Percentiles rank a stretch among this genome's conserved stretches.
Evolutionary conservation across 768 basidiomycete species (phyloP).

Genomic region (Naganishia kalamii): DNA sequence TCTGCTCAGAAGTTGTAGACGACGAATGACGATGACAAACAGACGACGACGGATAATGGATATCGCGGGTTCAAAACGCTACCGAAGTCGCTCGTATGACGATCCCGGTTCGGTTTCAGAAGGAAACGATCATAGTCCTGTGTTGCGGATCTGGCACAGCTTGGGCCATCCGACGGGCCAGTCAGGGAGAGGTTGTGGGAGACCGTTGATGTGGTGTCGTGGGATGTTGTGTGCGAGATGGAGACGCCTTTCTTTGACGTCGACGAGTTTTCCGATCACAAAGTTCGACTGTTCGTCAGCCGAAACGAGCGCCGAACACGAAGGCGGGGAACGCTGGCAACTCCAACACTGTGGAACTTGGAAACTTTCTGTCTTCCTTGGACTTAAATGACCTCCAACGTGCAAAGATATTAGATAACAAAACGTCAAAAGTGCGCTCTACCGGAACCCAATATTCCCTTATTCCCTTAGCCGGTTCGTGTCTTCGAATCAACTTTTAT

Average conservation of each 20-base stretch:
- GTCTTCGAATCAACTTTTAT: too few species aligned
- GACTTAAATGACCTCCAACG: too few species aligned
- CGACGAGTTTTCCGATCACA: too few species aligned
- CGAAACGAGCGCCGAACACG: background rate
- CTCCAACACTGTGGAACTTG: too few species aligned
- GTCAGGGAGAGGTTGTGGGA: background rate
- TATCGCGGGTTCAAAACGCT: background rate
- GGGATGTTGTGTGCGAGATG: too few species aligned
- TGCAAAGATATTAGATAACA: too few species aligned
- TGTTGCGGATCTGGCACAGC: background rate
- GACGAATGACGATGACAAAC: background rate
- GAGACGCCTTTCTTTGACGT: too few species aligned
- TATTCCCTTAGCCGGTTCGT: too few species aligned
- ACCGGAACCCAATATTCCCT: too few species aligned
- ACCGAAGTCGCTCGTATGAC: background rate
- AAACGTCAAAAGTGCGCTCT: too few species aligned
- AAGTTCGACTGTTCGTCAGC: background rate
- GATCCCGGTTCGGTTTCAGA: background rate
- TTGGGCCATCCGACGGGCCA: background rate
- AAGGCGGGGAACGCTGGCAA: background rate
- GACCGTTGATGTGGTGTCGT: too few species aligned
- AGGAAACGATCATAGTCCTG: background rate
- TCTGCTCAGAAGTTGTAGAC: background rate
- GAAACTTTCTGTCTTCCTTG: background rate
- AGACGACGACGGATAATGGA: background rate